These are phyloP conservation scores for Lactarius quietus DNA, from an alignment of 768 basidiomycete genomes.

Conservation along the genomic window DNA sequence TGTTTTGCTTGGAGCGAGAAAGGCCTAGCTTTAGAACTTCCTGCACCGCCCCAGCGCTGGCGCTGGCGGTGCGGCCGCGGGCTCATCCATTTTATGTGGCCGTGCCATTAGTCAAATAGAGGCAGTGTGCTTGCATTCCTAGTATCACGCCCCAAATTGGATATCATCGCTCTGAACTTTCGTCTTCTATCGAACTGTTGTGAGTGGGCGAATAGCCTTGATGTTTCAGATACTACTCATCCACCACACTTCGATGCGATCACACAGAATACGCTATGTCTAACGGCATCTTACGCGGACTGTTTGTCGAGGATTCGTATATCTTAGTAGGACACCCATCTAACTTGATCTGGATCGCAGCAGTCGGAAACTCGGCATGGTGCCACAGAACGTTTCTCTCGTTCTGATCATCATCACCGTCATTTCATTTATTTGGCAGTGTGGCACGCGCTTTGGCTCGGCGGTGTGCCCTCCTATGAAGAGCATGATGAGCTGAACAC, in stretches of 20 bases:
- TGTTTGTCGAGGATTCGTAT: background rate
- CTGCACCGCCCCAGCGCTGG: background rate
- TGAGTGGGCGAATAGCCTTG: background rate
- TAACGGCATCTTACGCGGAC: background rate
- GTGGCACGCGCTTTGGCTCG: too few relatives aligned
- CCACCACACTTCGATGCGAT: background rate
- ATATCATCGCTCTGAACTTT: background rate
- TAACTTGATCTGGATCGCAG: background rate
- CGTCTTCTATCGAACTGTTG: background rate
- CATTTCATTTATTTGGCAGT: background rate
- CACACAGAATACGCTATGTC: background rate
- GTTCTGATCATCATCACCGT: background rate
- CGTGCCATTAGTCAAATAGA: background rate
- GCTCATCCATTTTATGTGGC: background rate
- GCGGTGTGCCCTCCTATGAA: background rate
- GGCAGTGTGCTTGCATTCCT: background rate
- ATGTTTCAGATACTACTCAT: background rate
- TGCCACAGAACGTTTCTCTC: background rate
- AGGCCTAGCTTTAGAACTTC: background rate
- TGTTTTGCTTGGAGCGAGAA: background rate
- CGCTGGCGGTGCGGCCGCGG: background rate
- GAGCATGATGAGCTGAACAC: background rate
- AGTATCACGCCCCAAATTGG: background rate
- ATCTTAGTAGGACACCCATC: background rate
- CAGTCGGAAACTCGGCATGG: background rate